Conservation (phyloP, 2,329 filamentous ascomycete species). For the Seiridium unicorne region DNA sequence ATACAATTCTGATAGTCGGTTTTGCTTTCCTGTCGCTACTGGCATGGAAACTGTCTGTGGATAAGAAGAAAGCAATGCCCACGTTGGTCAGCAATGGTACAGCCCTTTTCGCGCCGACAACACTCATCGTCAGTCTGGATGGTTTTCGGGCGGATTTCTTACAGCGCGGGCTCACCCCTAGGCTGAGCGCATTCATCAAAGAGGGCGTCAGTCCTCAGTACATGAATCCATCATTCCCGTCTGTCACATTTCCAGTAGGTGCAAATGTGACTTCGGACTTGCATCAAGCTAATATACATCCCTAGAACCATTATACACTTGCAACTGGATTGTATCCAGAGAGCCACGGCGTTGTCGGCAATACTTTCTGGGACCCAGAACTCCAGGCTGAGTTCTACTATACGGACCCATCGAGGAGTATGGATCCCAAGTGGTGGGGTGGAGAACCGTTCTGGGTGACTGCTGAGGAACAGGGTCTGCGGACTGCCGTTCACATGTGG, state of each 20-base stretch:
- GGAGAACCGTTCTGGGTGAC: constrained; percentile 94
- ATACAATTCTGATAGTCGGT: constrained; percentile 48
- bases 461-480: constrained; percentile 77
- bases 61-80: constrained; percentile 33
- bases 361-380: constrained; percentile 87
- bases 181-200: constrained; percentile 72
- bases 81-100: constrained; percentile 74
- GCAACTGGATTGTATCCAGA: constrained; percentile 92
- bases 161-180: constrained; percentile 77
- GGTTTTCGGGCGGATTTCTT: constrained; percentile 96
- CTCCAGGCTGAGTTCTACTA: constrained; percentile 82
- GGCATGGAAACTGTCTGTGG: constrained; percentile 58
- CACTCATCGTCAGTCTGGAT: constrained; percentile 89
- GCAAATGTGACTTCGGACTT: constrained; percentile 7
- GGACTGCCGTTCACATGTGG: constrained; percentile 95
- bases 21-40: constrained; percentile 56
- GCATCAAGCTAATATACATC: background rate
- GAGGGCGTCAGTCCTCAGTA: constrained; percentile 87
- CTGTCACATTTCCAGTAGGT: constrained; percentile 78
- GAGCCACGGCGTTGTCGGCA: constrained; percentile 88
- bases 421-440: constrained; percentile 90
- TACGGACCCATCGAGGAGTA: constrained; percentile 70
- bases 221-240: constrained; percentile 93
- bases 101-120: constrained; percentile 84
- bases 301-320: constrained; percentile 80